Conservation (phyloP, 75 land plant species). For the Cunninghamia lanceolata region DNA sequence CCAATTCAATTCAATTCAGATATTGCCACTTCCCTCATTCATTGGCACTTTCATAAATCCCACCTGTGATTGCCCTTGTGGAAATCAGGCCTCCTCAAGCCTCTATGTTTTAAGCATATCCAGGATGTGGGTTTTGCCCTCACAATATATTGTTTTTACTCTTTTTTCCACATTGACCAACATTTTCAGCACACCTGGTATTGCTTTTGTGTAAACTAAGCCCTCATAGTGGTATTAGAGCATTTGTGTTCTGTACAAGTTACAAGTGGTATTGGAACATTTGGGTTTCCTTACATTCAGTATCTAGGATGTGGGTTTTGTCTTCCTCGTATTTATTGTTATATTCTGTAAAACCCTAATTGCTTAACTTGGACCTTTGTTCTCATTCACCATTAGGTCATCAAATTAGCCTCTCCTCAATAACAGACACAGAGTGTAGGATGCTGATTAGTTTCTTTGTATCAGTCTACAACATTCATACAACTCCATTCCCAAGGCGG, state of each 20-base stretch:
- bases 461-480: background rate
- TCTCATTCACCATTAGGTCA: conserved; percentile 2
- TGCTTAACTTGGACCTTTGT: background rate
- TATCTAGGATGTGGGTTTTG: conserved; percentile 10
- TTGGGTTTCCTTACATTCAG: background rate
- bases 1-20: no score
- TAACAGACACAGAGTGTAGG: background rate
- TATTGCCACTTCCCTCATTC: no score
- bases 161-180: no score
- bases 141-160: no score
- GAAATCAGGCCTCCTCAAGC: no score
- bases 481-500: background rate
- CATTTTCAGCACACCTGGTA: background rate
- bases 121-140: no score
- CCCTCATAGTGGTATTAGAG: background rate
- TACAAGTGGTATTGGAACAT: background rate
- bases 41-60: no score
- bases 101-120: no score
- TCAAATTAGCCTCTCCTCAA: background rate
- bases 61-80: no score
- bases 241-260: background rate
- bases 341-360: conserved; percentile 1
- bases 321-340: background rate
- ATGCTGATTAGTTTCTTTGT: background rate
- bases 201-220: background rate